Percentiles rank a stretch among this genome's conserved stretches.
Conservation (phyloP, 805 yeast species). For the Myxozyma mucilagina region DNA sequence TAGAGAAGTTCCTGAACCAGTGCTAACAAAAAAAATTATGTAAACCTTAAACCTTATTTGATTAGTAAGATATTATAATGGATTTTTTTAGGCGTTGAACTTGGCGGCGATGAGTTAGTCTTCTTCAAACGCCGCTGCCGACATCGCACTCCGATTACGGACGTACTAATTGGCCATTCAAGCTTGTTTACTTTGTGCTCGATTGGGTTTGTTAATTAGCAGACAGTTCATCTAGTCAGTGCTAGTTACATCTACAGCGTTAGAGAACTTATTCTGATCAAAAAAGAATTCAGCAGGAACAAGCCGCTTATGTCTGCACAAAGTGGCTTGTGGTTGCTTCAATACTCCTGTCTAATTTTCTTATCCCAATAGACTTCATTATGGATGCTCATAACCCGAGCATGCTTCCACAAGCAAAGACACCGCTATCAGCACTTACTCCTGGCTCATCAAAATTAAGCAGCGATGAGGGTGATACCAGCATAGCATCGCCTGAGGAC, state of each 20-base stretch:
- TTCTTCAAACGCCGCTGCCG: constrained; percentile 7
- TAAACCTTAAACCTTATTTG: no score
- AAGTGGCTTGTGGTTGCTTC: no score
- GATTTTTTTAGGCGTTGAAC: neutral
- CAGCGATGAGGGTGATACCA: constrained; percentile 16
- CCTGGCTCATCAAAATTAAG: constrained; percentile 4
- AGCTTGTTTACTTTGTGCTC: neutral
- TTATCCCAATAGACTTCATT: neutral
- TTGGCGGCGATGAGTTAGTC: neutral
- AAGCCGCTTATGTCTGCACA: no score
- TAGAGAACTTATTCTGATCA: no score
- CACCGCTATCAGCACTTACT: constrained; percentile 1
- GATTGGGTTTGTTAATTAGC: neutral
- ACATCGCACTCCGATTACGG: constrained; percentile 20
- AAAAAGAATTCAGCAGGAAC: no score
- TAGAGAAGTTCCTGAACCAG: no score
- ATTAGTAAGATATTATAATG: neutral
- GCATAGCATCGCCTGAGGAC: constrained; percentile 27
- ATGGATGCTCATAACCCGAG: neutral
- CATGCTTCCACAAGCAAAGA: neutral
- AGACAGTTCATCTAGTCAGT: no score
- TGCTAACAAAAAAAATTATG: no score
- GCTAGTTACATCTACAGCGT: no score
- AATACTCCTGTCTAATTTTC: no score
- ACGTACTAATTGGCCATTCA: neutral